A percentile compares a stretch with the other conserved stretches of the same genome.
These are phyloP conservation scores for Xylariaceae sp. DNA, from an alignment of 2,329 filamentous ascomycete species.

Conservation along the genomic window DNA sequence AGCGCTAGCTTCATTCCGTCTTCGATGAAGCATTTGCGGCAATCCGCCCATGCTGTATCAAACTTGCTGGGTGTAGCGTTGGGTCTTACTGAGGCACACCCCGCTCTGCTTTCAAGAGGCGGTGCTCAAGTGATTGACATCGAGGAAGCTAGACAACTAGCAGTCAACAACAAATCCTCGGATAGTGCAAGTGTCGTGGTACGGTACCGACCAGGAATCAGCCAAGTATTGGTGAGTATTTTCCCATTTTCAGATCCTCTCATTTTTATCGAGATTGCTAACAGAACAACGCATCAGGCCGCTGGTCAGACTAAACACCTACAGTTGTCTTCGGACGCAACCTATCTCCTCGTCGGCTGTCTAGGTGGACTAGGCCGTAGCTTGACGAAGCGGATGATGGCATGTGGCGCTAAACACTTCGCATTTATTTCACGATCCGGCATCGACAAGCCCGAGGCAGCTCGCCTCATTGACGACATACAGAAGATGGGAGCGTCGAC, in stretches of 20 bases:
- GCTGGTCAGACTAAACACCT: conserved; percentile 7
- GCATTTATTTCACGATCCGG: conserved; percentile 33
- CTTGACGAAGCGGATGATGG: conserved; percentile 33
- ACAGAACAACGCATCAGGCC: background rate
- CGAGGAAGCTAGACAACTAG: conserved; percentile 1
- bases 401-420: conserved; percentile 31
- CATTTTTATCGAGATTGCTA: background rate
- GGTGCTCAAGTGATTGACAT: conserved; percentile 1
- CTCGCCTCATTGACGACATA: conserved; percentile 13
- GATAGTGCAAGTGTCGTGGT: background rate
- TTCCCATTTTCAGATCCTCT: background rate
- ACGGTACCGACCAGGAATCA: conserved; percentile 7
- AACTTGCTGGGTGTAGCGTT: conserved; percentile 8
- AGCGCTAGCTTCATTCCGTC: conserved; percentile 14
- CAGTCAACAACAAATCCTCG: background rate
- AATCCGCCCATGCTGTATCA: conserved; percentile 3
- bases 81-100: background rate
- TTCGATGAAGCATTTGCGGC: conserved; percentile 11
- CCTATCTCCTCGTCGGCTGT: conserved; percentile 35
- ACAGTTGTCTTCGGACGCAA: conserved; percentile 11
- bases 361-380: conserved; percentile 35
- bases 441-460: conserved; percentile 25
- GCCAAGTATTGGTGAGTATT: conserved; percentile 12
- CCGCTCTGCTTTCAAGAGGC: background rate
- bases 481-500: conserved; percentile 9